These are phyloP conservation scores for Pyricularia sp. DNA, from an alignment of 2,329 filamentous ascomycete species.

Conservation along the genomic window DNA sequence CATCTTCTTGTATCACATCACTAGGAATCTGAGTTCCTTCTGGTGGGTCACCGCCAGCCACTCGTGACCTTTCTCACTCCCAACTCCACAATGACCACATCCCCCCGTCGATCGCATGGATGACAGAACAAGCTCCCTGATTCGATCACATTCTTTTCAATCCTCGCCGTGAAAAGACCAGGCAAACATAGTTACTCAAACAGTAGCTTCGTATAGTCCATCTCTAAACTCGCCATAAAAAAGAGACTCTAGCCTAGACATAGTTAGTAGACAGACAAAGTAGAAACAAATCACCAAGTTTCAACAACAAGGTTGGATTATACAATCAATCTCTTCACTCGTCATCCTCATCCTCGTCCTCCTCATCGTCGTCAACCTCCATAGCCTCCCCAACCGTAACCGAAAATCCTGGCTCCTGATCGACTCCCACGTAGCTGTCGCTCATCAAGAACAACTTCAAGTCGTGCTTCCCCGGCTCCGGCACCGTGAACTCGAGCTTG, in stretches of 20 bases:
- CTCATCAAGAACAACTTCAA: constrained; percentile 93
- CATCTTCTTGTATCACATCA: neutral
- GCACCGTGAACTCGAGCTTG: constrained; percentile 80
- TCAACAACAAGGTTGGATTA: neutral
- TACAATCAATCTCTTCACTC: constrained; percentile 2
- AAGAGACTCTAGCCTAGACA: neutral
- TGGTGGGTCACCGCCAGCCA: neutral
- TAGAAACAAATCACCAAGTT: neutral
- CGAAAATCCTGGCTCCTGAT: constrained; percentile 86
- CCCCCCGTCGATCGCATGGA: neutral
- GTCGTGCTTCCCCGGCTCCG: constrained; percentile 72
- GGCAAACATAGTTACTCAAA: neutral
- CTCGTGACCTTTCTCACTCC: neutral
- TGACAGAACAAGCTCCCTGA: neutral
- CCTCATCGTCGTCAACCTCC: constrained; percentile 87
- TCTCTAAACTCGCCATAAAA: neutral
- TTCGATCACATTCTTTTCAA: neutral
- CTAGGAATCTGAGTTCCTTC: neutral
- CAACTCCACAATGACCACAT: neutral
- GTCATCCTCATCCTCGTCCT: constrained; percentile 43
- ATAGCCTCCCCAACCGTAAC: constrained; percentile 83
- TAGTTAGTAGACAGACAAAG: neutral
- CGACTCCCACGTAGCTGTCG: constrained; percentile 92
- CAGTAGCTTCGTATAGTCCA: neutral
- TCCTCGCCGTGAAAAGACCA: neutral